Evolutionary conservation across 441 rosid species (phyloP).

Genomic region (Hypseocharis bilobata): DNA sequence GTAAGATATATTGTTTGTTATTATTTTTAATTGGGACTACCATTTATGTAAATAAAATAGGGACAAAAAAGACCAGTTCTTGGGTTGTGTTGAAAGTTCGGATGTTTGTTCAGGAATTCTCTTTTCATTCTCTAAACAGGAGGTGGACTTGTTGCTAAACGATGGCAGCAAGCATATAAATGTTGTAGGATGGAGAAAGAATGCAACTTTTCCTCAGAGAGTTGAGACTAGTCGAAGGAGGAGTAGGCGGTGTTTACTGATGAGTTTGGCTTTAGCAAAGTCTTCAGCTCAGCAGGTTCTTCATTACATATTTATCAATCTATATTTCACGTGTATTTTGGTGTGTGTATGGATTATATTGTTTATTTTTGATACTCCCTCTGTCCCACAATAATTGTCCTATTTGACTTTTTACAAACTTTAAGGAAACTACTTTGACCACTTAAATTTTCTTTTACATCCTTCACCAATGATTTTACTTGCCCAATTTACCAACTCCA

Average conservation of each 20-base stretch:
- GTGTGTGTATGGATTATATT: too few relatives aligned
- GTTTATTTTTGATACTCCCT: too few relatives aligned
- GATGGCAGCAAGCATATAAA: slow-evolving; percentile 99
- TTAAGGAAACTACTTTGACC: too few relatives aligned
- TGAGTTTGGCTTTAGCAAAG: slow-evolving; percentile 93
- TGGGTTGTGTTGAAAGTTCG: slow-evolving; percentile 18
- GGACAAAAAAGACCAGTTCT: neutral
- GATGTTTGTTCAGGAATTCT: slow-evolving; percentile 14
- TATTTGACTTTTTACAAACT: too few relatives aligned
- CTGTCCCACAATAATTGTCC: too few relatives aligned
- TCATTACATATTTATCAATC: slow-evolving; percentile 14
- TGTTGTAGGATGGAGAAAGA: slow-evolving; percentile 88
- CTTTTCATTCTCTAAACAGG: slow-evolving; percentile 47
- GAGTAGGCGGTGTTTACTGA: slow-evolving; percentile 83
- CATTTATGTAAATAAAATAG: neutral
- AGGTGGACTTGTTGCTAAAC: slow-evolving; percentile 93
- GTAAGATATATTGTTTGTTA: slow-evolving; percentile 34
- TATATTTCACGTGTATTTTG: too few relatives aligned
- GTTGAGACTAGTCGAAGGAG: slow-evolving; percentile 95
- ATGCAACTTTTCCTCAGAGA: slow-evolving; percentile 64
- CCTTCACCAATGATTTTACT: too few relatives aligned
- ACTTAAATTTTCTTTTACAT: too few relatives aligned
- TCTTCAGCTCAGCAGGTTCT: slow-evolving; percentile 77
- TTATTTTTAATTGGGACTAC: slow-evolving; percentile 13
- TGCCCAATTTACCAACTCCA: too few relatives aligned